These are phyloP conservation scores for Nicotiana noctiflora DNA, from an alignment of 257 asterid species.

Conservation along the genomic window DNA sequence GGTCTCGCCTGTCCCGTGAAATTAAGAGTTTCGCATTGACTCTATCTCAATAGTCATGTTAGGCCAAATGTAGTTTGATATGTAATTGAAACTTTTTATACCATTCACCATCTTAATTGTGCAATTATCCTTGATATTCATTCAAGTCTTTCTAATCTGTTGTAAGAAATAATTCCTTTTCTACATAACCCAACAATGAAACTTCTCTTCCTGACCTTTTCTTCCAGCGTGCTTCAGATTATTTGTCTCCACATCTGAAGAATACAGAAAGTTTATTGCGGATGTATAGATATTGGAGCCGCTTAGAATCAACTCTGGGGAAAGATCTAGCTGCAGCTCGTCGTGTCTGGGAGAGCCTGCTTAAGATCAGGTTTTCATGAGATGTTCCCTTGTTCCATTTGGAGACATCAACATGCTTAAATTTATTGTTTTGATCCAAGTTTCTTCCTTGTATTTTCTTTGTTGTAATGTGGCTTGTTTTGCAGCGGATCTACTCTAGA, in stretches of 20 bases:
- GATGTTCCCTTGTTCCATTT: constrained; percentile 12
- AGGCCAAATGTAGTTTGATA: not conserved
- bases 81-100: not conserved
- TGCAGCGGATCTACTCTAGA: constrained; percentile 84
- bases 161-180: not conserved
- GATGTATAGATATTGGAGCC: constrained; percentile 81
- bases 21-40: not conserved
- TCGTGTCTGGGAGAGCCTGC: constrained; percentile 94
- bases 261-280: constrained; percentile 52
- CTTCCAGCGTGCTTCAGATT: constrained; percentile 81
- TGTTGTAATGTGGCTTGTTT: constrained; percentile 4
- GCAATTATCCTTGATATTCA: not conserved
- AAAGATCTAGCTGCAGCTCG: constrained; percentile 80
- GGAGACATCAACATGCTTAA: constrained; percentile 10
- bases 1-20: not conserved
- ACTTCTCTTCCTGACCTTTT: not conserved
- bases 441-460: not conserved
- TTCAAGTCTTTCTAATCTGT: not conserved
- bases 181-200: not conserved
- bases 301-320: constrained; percentile 61
- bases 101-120: not conserved
- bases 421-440: not conserved
- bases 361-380: constrained; percentile 55
- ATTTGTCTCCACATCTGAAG: constrained; percentile 63
- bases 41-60: not conserved